Percentiles rank a stretch among this genome's conserved stretches.
Conservation (phyloP, 2,329 filamentous ascomycete genomes). For the Colletotrichum chlorophyti region DNA sequence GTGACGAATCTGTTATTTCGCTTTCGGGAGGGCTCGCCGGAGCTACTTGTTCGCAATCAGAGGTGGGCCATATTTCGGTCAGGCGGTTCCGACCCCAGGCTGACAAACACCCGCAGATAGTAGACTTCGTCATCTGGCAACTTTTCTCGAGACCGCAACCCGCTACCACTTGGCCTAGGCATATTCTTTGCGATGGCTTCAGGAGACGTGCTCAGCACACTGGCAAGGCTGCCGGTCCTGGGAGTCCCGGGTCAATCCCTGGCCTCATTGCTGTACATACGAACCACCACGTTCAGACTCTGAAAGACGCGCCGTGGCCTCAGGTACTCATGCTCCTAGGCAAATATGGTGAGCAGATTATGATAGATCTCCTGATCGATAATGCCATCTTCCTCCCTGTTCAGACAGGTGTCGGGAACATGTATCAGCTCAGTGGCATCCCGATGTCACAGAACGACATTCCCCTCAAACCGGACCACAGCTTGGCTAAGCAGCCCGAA, state of each 20-base stretch:
- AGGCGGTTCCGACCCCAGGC: conserved; percentile 12
- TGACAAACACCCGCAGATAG: conserved; percentile 58
- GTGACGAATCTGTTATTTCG: conserved; percentile 64
- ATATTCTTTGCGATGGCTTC: conserved; percentile 86
- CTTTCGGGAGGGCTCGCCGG: conserved; percentile 53
- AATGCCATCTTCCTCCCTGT: conserved; percentile 77
- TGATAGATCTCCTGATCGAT: conserved; percentile 79
- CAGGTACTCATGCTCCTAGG: conserved; percentile 78
- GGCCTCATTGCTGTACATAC: conserved; percentile 69
- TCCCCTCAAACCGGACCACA: neutral
- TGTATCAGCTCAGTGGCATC: conserved; percentile 76
- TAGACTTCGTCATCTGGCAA: conserved; percentile 79
- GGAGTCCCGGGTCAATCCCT: conserved; percentile 54
- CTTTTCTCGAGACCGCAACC: conserved; percentile 68
- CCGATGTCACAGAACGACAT: conserved; percentile 53
- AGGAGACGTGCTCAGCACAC: conserved; percentile 51
- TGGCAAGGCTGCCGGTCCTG: conserved; percentile 36
- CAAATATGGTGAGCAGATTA: conserved; percentile 74
- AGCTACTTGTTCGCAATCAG: conserved; percentile 63
- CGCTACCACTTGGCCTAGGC: conserved; percentile 62
- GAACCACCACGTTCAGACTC: conserved; percentile 72
- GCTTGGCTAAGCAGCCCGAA: neutral
- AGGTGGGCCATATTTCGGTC: conserved; percentile 52
- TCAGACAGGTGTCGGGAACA: conserved; percentile 66
- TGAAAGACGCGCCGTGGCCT: conserved; percentile 79